Evolutionary conservation across 148 eudicot genomes (phyloP), one percentile per base, ranked within the genome.

Genomic region (Fagopyrum esculentum): DNA sequence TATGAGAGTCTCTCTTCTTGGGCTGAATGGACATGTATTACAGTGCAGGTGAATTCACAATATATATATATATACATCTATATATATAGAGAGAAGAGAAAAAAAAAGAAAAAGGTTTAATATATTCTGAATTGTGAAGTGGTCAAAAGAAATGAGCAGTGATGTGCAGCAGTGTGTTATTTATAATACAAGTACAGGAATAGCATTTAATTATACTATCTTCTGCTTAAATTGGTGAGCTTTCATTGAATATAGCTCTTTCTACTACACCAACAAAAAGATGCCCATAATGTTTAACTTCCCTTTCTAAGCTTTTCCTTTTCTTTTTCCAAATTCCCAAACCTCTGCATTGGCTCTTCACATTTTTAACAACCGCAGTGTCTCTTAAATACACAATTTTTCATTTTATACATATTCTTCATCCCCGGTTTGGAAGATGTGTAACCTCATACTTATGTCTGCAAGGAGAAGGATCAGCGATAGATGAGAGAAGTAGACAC

Each of bases 21-120:
- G 71, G 46, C 30, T 66, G 71, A 66, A 66, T 66, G 71, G 40
- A 40, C 71, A 66, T 66, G 71, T 43, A 66, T 66, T 66, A 66
- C 71, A 66, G 71, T 66, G 71, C 71, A 66, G 71, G 71, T 66
- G 46, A 66, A 66, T 66, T 66, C 46, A 66, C 19, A 12, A 43
- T 66, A 35, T 35, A 35, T 35, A 35, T 35, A 35, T 35, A 35
- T 35, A 35, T 35, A 35, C 1, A 35, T 1, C 0, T 35, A 0
- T 35, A 35, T 35, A 35, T 22, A 22, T 22, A 22, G 26, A 22
- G 26, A 22, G 26, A 22, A 0, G 0, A 0, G 0, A 22, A 0
- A 22, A 22, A 0, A 22, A 22, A 22, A 22, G 0, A 22, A 22
- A 22, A 22, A 22, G 40, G 40, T 35, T 35, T 35, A 35, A 35